Conservation (phyloP, 306 rosid species). For the Boehmeria nivea region DNA sequence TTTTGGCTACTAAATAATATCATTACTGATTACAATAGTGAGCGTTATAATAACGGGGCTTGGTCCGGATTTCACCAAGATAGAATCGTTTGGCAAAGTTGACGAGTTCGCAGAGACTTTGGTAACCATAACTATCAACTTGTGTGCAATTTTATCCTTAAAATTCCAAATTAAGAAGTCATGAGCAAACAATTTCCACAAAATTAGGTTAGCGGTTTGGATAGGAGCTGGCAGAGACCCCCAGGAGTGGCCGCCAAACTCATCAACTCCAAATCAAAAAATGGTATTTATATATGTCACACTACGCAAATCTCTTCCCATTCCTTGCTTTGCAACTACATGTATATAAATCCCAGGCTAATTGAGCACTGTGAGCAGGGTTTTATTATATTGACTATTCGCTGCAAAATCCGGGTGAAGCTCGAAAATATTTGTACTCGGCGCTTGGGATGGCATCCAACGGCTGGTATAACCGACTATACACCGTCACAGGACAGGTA, state of each 20-base stretch:
- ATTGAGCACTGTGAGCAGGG: constrained; percentile 39
- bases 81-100: constrained; percentile 95
- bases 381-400: constrained; percentile 72
- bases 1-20: too few species aligned
- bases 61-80: constrained; percentile 85
- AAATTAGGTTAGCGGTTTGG: constrained; percentile 76
- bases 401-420: constrained; percentile 73
- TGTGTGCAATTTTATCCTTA: too few species aligned
- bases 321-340: not conserved
- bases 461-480: constrained; percentile 87
- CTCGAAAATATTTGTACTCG: constrained; percentile 57
- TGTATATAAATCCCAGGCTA: too few species aligned
- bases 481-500: constrained; percentile 95
- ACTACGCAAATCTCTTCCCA: too few species aligned
- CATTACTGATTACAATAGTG: constrained; percentile 31
- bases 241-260: constrained; percentile 91
- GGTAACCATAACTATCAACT: too few species aligned
- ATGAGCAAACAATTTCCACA: not conserved
- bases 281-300: constrained; percentile 55
- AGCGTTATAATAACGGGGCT: constrained; percentile 78
- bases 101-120: constrained; percentile 92
- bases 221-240: constrained; percentile 91
- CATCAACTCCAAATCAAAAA: constrained; percentile 49
- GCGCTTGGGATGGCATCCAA: constrained; percentile 86
- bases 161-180: too few species aligned